Percentiles rank a stretch among this genome's conserved stretches.
phyloP scores from a whole-genome alignment of 352 stramenopile genomes.

The Phytophthora foliorum region DNA sequence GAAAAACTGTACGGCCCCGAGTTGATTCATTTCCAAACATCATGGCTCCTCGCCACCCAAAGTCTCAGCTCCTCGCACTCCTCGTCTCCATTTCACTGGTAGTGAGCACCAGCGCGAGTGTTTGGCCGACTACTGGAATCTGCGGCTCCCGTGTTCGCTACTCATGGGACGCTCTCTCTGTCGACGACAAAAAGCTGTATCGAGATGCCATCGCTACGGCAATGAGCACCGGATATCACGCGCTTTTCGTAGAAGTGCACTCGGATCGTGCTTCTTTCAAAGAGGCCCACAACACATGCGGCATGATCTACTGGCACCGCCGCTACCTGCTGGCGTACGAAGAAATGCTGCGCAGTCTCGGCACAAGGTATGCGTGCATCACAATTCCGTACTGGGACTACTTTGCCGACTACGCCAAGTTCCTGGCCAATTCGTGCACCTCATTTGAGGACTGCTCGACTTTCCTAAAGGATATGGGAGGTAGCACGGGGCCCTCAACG shows the following conservation, averaged over 20 bases:
- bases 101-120: slow-evolving; percentile 13
- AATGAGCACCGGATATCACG: slow-evolving; percentile 63
- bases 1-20: neutral
- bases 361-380: slow-evolving; percentile 64
- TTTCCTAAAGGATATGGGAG: slow-evolving; percentile 74
- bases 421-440: slow-evolving; percentile 41
- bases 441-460: slow-evolving; percentile 65
- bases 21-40: slow-evolving; percentile 37
- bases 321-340: slow-evolving; percentile 79
- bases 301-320: slow-evolving; percentile 78
- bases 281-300: slow-evolving; percentile 60
- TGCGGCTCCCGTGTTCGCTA: slow-evolving; percentile 62
- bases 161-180: slow-evolving; percentile 52
- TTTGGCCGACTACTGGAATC: slow-evolving; percentile 34
- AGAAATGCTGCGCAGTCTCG: slow-evolving; percentile 78
- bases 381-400: slow-evolving; percentile 88
- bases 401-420: slow-evolving; percentile 71
- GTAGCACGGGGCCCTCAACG: slow-evolving; percentile 40
- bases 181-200: slow-evolving; percentile 70
- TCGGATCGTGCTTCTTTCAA: slow-evolving; percentile 46
- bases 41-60: slow-evolving; percentile 29
- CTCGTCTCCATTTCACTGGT: slow-evolving; percentile 33
- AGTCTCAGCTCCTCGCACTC: slow-evolving; percentile 23
- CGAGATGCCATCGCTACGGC: slow-evolving; percentile 62
- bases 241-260: slow-evolving; percentile 67